Evolutionary conservation across 495 filamentous ascomycete species (phyloP).

Genomic region (Penicillium angulare): DNA sequence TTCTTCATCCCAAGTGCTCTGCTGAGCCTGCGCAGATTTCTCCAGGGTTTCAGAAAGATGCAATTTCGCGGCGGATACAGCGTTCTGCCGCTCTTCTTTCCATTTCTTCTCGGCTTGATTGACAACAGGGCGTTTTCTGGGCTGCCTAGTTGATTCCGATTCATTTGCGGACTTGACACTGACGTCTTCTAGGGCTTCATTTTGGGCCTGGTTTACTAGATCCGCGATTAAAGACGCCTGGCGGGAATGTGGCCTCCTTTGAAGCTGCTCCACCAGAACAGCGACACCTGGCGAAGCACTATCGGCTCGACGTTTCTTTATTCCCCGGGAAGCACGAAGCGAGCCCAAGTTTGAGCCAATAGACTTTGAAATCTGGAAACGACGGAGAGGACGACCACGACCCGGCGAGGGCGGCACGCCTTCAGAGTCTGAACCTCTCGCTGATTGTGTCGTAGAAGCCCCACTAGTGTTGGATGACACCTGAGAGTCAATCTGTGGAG

Average conservation of each 20-base stretch:
- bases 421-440: not conserved
- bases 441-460: no score
- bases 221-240: conserved; percentile 40
- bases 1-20: conserved; percentile 43
- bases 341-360: conserved; percentile 24
- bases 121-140: conserved; percentile 43
- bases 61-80: conserved; percentile 41
- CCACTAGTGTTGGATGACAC: no score
- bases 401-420: conserved; percentile 11
- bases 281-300: conserved; percentile 31
- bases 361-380: conserved; percentile 44
- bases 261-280: conserved; percentile 44
- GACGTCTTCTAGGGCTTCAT: not conserved
- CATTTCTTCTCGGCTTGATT: conserved; percentile 45
- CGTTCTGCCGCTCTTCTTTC: conserved; percentile 37
- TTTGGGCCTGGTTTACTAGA: conserved; percentile 23
- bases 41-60: conserved; percentile 36
- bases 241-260: conserved; percentile 37
- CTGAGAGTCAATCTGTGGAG: conserved; percentile 1
- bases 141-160: conserved; percentile 10
- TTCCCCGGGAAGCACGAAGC: conserved; percentile 25
- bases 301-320: conserved; percentile 40
- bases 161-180: not conserved
- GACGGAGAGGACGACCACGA: conserved; percentile 15
- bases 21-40: conserved; percentile 28